A percentile compares a stretch with the other conserved stretches of the same genome.
phyloP scores from a whole-genome alignment of 129 eudicot species.

The Gnaphalium uliginosum region DNA sequence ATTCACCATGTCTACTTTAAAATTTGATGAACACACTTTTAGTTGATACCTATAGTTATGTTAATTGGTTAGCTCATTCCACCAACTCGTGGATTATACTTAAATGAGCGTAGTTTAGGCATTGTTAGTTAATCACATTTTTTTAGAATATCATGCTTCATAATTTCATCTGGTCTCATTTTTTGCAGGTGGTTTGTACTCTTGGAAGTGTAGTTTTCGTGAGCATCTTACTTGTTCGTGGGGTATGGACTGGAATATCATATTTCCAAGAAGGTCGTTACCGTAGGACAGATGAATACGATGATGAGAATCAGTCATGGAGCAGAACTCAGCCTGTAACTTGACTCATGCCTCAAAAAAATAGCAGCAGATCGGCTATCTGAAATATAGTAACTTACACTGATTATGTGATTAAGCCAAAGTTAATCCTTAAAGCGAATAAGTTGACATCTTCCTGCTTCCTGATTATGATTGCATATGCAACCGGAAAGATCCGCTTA shows the following conservation, averaged over 20 bases:
- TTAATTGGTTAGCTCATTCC: not conserved
- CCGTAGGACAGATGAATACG: constrained; percentile 46
- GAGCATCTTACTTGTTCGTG: constrained; percentile 86
- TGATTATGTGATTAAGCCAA: constrained; percentile 14
- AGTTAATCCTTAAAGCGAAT: constrained; percentile 15
- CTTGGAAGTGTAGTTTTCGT: constrained; percentile 84
- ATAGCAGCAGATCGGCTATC: not conserved
- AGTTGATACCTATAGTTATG: not conserved
- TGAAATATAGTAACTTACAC: not conserved
- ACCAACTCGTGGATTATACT: not conserved
- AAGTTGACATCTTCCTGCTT: constrained; percentile 12
- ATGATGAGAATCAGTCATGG: constrained; percentile 66
- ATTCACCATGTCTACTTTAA: not conserved
- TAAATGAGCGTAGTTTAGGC: not conserved
- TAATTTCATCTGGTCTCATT: not conserved
- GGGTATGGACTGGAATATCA: constrained; percentile 81
- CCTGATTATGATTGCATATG: not conserved
- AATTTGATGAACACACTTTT: not conserved
- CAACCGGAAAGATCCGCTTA: not conserved
- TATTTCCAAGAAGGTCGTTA: constrained; percentile 63
- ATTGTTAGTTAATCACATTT: not conserved
- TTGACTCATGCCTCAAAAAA: constrained; percentile 27
- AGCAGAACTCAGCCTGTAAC: constrained; percentile 54
- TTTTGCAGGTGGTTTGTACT: constrained; percentile 79
- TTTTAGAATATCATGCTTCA: constrained; percentile 5